Conservation (phyloP, 2,329 filamentous ascomycete genomes). For the Macrophomina tecta region DNA sequence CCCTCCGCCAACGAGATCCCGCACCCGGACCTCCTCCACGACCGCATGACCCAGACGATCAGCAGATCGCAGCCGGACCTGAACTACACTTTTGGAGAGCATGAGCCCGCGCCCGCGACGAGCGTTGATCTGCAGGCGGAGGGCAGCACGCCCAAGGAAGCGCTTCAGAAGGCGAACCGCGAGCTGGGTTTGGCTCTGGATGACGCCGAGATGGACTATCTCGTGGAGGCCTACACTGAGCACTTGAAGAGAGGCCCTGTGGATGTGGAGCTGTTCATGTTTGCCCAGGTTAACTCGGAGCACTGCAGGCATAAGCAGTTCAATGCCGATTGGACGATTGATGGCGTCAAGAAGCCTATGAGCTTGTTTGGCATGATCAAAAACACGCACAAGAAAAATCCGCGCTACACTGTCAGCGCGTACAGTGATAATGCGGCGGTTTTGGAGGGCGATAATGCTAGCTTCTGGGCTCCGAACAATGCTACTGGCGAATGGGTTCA, state of each 20-base stretch:
- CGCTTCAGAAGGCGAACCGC: constrained; percentile 82
- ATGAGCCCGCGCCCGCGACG: constrained; percentile 68
- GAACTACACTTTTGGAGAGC: constrained; percentile 78
- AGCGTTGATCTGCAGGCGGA: constrained; percentile 76
- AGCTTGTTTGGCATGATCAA: constrained; percentile 95
- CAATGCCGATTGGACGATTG: constrained; percentile 95
- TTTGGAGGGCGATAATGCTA: constrained; percentile 72
- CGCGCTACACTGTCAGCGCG: constrained; percentile 85
- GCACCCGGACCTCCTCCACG: constrained; percentile 76
- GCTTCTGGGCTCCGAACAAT: constrained; percentile 87
- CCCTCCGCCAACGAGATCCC: constrained; percentile 59
- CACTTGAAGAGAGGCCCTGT: constrained; percentile 71
- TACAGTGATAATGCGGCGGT: constrained; percentile 99
- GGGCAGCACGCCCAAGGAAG: constrained; percentile 68
- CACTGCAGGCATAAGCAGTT: constrained; percentile 91
- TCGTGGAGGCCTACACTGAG: constrained; percentile 81
- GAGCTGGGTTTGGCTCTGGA: constrained; percentile 86
- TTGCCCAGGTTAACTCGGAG: constrained; percentile 98
- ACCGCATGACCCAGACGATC: constrained; percentile 94
- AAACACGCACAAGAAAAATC: constrained; percentile 83
- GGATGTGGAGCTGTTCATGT: constrained; percentile 98
- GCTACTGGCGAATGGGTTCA: constrained; percentile 86
- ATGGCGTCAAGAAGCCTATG: constrained; percentile 78
- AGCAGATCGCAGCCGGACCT: constrained; percentile 71
- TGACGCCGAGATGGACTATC: constrained; percentile 86